Conservation (phyloP, 75 land plant genomes). For the Selaginella tamariscina region DNA sequence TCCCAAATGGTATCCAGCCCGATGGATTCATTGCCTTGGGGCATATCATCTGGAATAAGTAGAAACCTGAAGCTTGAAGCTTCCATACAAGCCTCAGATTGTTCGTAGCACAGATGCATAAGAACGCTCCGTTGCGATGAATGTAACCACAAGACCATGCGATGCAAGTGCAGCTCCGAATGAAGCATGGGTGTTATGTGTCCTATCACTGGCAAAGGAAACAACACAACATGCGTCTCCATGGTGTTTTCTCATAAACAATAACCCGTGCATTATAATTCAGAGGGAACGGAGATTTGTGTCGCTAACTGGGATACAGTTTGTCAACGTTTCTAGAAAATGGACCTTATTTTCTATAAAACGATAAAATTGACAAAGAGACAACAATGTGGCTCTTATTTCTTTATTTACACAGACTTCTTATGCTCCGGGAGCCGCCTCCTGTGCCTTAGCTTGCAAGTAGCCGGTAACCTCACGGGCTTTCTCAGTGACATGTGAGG, state of each 20-base stretch:
- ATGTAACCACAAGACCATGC: slow-evolving; percentile 28
- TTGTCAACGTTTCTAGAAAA: background rate
- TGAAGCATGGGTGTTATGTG: slow-evolving; percentile 43
- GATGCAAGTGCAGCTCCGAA: slow-evolving; percentile 29
- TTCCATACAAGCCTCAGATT: background rate
- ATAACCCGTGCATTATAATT: background rate
- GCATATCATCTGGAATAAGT: background rate
- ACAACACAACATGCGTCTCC: background rate
- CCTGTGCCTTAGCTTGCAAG: background rate
- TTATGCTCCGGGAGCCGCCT: background rate
- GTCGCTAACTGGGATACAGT: background rate
- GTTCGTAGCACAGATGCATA: background rate
- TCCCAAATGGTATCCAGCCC: background rate
- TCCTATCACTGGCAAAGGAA: slow-evolving; percentile 33
- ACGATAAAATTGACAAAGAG: background rate
- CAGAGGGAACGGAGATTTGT: background rate
- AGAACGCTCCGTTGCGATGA: background rate
- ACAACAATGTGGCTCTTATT: too few relatives aligned
- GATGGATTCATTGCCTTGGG: background rate
- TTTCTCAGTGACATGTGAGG: background rate
- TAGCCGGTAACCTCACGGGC: background rate
- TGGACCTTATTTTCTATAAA: background rate
- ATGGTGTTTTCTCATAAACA: background rate
- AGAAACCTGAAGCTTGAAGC: background rate
- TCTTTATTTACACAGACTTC: background rate